Base-by-base conservation (phyloP, 225 moss, liverwort and hornwort species). In the Straminergon stramineum region DNA sequence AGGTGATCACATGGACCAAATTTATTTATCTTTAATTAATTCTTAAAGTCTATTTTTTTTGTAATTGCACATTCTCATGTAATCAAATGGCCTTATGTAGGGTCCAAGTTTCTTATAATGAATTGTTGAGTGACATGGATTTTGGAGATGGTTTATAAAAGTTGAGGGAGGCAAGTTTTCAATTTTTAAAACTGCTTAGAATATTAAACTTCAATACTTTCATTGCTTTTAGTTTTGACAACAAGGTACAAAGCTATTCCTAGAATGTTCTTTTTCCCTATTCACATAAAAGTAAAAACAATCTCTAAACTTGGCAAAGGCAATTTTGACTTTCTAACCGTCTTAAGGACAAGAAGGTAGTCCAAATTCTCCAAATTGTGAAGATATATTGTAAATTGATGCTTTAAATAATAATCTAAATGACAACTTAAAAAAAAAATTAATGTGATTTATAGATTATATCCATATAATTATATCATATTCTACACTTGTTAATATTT, bases 231-330 rank as follows among this genome's bases (percentile, higher is more conserved):
- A 8, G 1, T 41, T 69, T 71, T 71, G 14, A 41, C 26, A 26
- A 71, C 5, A 15, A 37, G 11, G 37, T 11, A n/a, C n/a, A 67
- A 67, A 37, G 3, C 35, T 11, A 20, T 20, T 67, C 20, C 10
- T 70, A 15, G 41, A 27, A 24, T 41, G 1, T 39, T 14, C 8
- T 15, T 39, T 71, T 1, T 15, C 4, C 24, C 26, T 43, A 15
- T 43, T 26, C 5, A 43, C 26, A 27, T 5, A 24, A 16, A 73
- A 73, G 1, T 73, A 0, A 27, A 43, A 41, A 41, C 3, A 9
- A 1, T 71, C 26, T 1, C n/a, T 0, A 23, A 4, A 70, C 26
- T 37, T 1, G 0, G 11, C 4, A 8, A 69, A 68, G 7, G 4
- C 39, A 69, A 13, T 13, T 69, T 2, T 1, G 4, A n/a, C 2